Conservation (phyloP, 208 protist species). For the Naegleria fowleri region DNA sequence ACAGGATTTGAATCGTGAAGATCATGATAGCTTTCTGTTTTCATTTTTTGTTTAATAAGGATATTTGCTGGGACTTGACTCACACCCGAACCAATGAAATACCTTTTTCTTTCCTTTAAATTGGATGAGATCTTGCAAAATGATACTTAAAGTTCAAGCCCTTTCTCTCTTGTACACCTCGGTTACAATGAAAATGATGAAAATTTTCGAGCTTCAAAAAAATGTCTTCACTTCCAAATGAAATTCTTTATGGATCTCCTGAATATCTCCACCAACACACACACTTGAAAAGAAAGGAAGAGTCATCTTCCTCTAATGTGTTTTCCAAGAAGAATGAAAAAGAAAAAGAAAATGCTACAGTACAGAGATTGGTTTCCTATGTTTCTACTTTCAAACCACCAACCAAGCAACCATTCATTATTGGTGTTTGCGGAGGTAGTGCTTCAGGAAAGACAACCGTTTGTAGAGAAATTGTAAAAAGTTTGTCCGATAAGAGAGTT, state of each 20-base stretch:
- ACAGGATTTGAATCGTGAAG: too few species aligned
- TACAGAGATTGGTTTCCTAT: background rate
- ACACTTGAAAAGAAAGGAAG: background rate
- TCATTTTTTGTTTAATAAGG: too few species aligned
- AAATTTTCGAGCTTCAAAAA: too few species aligned
- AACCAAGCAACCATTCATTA: slow-evolving; percentile 46
- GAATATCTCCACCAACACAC: background rate
- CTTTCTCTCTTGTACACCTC: too few species aligned
- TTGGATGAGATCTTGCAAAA: too few species aligned
- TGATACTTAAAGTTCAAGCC: too few species aligned
- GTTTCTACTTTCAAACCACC: background rate
- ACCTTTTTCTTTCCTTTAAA: too few species aligned
- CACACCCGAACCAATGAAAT: too few species aligned
- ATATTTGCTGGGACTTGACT: too few species aligned
- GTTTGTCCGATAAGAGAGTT: slow-evolving; percentile 53
- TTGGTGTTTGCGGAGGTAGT: slow-evolving; percentile 71
- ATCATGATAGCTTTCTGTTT: too few species aligned
- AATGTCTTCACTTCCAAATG: background rate
- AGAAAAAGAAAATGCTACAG: background rate
- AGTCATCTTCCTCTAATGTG: background rate
- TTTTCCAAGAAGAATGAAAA: background rate
- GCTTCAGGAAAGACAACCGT: slow-evolving; percentile 78
- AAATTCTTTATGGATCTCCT: background rate
- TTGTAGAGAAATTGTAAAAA: slow-evolving; percentile 46
- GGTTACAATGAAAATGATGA: too few species aligned